phyloP scores from a whole-genome alignment of 1,139 yeast species.

The Debaryomyces psychrophilus region DNA sequence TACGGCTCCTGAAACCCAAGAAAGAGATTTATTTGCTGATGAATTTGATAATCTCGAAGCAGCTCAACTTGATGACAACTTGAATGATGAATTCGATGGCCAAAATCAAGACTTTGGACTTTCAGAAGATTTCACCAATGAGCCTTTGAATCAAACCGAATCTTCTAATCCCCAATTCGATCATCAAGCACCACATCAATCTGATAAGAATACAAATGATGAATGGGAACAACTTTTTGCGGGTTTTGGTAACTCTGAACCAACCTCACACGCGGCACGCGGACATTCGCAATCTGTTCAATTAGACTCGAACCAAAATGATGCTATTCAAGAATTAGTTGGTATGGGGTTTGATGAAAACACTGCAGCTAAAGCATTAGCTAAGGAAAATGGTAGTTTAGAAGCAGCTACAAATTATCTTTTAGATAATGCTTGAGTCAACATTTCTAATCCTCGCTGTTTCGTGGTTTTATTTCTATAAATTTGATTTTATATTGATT shows the following conservation, averaged over 20 bases:
- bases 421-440: conserved; percentile 61
- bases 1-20: conserved; percentile 31
- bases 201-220: conserved; percentile 45
- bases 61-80: conserved; percentile 46
- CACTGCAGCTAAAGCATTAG: conserved; percentile 69
- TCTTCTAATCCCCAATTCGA: conserved; percentile 10
- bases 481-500: background rate
- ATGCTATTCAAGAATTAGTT: conserved; percentile 65
- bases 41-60: conserved; percentile 43
- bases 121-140: conserved; percentile 45
- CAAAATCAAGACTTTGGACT: conserved; percentile 30
- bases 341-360: conserved; percentile 86
- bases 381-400: conserved; percentile 70
- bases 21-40: conserved; percentile 40
- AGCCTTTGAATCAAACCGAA: conserved; percentile 12
- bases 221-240: conserved; percentile 97
- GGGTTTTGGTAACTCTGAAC: conserved; percentile 65
- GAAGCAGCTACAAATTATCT: conserved; percentile 85
- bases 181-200: conserved; percentile 11
- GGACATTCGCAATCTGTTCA: background rate
- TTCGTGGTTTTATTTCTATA: background rate
- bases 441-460: background rate
- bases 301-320: conserved; percentile 17
- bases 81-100: conserved; percentile 26
- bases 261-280: conserved; percentile 1